Conservation (phyloP, 176 grass and related monocot species). For the Oryza australiensis region DNA sequence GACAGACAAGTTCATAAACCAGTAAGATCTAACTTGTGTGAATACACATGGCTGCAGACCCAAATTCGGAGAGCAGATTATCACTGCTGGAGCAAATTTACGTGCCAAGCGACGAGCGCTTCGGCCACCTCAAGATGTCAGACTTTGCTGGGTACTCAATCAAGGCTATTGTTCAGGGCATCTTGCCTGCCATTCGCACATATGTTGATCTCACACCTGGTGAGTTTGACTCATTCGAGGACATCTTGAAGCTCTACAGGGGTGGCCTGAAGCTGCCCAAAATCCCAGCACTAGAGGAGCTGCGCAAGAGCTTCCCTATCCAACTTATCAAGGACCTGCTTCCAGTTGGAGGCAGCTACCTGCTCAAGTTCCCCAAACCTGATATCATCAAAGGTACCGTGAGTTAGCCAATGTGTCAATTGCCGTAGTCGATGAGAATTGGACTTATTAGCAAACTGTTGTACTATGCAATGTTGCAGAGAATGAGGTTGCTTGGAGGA, state of each 20-base stretch:
- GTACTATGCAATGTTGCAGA: constrained; percentile 5
- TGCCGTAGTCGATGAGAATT: background rate
- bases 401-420: background rate
- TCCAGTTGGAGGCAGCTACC: constrained; percentile 42
- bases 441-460: background rate
- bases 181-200: constrained; percentile 51
- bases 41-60: constrained; percentile 30
- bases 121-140: constrained; percentile 63
- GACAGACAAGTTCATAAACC: too few relatives aligned
- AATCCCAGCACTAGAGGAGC: constrained; percentile 42
- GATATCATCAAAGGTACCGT: constrained; percentile 54
- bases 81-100: constrained; percentile 55
- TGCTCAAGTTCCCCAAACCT: constrained; percentile 59
- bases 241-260: constrained; percentile 57
- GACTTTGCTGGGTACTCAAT: constrained; percentile 58
- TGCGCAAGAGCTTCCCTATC: constrained; percentile 45
- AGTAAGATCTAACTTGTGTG: background rate
- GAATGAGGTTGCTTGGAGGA: constrained; percentile 56
- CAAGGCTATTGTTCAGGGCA: constrained; percentile 48
- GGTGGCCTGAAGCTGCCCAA: constrained; percentile 54
- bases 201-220: constrained; percentile 40
- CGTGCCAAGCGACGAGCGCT: constrained; percentile 71
- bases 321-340: constrained; percentile 67
- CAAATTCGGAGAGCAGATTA: constrained; percentile 57
- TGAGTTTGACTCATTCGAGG: constrained; percentile 69